Evolutionary conservation across 2,329 filamentous ascomycete genomes (phyloP).

Genomic region (Hymenoscyphus repandus): DNA sequence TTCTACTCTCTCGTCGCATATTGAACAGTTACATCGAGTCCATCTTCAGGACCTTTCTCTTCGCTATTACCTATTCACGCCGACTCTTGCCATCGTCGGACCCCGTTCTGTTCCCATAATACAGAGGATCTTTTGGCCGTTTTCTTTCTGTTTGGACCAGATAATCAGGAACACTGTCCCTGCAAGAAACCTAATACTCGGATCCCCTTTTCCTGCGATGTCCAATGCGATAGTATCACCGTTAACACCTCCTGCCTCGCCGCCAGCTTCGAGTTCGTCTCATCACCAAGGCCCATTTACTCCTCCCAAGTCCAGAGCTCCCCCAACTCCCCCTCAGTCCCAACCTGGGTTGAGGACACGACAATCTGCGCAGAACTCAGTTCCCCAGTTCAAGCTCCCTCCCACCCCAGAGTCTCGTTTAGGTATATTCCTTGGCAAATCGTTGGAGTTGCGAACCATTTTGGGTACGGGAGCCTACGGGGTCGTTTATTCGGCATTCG

Average conservation of each 20-base stretch:
- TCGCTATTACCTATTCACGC: slow-evolving; percentile 5
- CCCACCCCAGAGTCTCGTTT: slow-evolving; percentile 74
- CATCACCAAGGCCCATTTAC: slow-evolving; percentile 5
- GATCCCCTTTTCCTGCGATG: slow-evolving; percentile 28
- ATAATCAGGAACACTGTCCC: slow-evolving; percentile 12
- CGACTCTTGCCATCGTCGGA: slow-evolving; percentile 1
- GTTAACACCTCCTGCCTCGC: slow-evolving; percentile 25
- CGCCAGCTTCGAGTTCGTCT: slow-evolving; percentile 10
- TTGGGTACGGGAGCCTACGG: slow-evolving; percentile 94
- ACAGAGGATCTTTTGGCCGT: slow-evolving; percentile 6
- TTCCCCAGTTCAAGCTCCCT: slow-evolving; percentile 5
- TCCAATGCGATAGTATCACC: slow-evolving; percentile 18
- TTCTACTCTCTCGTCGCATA: slow-evolving; percentile 16
- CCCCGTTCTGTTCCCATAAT: slow-evolving; percentile 6
- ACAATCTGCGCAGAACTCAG: not conserved
- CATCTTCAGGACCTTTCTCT: slow-evolving; percentile 11
- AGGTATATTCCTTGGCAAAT: slow-evolving; percentile 67
- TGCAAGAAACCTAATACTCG: slow-evolving; percentile 14
- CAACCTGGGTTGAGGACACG: slow-evolving; percentile 5
- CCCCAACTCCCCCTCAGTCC: slow-evolving; percentile 5
- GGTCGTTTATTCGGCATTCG: slow-evolving; percentile 88
- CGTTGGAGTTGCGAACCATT: slow-evolving; percentile 73
- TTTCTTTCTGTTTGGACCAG: slow-evolving; percentile 22
- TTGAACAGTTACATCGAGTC: slow-evolving; percentile 10
- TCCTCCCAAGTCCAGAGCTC: slow-evolving; percentile 6